Conservation (phyloP, 202 grass and related monocot genomes). For the Brachypodium distachyon region DNA sequence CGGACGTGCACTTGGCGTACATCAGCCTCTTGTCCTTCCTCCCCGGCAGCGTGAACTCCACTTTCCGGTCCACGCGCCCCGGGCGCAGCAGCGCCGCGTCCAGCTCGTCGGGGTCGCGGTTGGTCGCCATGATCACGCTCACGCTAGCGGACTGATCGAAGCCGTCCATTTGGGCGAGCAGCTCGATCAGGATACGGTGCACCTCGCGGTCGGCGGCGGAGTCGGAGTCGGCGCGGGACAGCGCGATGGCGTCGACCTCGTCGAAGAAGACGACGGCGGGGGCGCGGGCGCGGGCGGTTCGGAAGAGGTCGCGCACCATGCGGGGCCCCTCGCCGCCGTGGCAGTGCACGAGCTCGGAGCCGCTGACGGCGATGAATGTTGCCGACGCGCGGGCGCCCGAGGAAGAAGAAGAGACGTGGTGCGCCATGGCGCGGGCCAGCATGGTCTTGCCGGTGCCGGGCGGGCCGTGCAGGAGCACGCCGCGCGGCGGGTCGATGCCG, state of each 20-base stretch:
- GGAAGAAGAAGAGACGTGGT: too few relatives aligned
- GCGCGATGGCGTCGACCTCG: constrained; percentile 38
- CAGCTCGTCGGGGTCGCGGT: neutral
- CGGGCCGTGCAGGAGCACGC: constrained; percentile 45
- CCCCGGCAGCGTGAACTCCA: constrained; percentile 13
- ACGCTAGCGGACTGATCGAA: constrained; percentile 18
- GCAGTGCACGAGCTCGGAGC: constrained; percentile 10
- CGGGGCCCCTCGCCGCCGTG: constrained; percentile 3
- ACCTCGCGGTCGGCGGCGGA: constrained; percentile 8
- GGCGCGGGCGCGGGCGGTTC: constrained; percentile 23
- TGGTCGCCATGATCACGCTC: constrained; percentile 33
- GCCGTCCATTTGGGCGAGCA: constrained; percentile 30
- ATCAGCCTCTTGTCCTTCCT: neutral
- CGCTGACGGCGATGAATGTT: constrained; percentile 23
- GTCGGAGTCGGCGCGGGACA: neutral
- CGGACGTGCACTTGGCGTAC: neutral
- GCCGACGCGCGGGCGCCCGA: too few relatives aligned
- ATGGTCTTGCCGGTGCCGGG: constrained; percentile 48
- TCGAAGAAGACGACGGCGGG: constrained; percentile 42
- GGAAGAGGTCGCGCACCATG: constrained; percentile 40
- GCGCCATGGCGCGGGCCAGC: constrained; percentile 34
- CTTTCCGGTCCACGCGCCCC: constrained; percentile 7
- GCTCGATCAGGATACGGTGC: constrained; percentile 23
- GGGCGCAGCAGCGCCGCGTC: constrained; percentile 34
- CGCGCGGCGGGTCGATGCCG: constrained; percentile 27